A percentile compares a stretch with the other conserved stretches of the same genome.
phyloP scores from a whole-genome alignment of 139 green algal genomes.

The Chlorella vulgaris region DNA sequence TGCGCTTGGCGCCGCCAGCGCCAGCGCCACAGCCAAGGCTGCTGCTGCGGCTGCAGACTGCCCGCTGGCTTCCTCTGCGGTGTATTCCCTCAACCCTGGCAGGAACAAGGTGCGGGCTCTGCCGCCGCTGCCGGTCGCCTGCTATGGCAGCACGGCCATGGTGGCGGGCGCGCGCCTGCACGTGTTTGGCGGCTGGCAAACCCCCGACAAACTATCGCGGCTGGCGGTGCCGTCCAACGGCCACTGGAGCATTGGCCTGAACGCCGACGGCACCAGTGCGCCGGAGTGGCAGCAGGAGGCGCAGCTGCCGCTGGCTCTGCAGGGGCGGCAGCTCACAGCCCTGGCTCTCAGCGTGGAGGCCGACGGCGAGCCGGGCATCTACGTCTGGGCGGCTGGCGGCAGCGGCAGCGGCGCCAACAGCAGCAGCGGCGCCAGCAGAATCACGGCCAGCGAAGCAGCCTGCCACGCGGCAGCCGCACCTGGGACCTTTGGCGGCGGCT shows the following conservation, averaged over 20 bases:
- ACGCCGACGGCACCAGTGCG: constrained; percentile 24
- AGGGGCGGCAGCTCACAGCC: neutral
- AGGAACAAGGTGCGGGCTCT: neutral
- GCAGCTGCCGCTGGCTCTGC: neutral
- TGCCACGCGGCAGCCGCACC: neutral
- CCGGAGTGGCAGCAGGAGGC: constrained; percentile 16
- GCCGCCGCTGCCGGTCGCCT: neutral
- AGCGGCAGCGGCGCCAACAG: neutral
- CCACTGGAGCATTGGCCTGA: constrained; percentile 32
- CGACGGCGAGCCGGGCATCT: neutral
- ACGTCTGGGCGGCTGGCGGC: neutral
- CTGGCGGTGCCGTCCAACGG: neutral
- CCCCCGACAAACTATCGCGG: neutral
- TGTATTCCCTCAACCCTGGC: constrained; percentile 4
- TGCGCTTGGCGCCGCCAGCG: neutral
- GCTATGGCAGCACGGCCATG: neutral
- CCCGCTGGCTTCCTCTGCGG: constrained; percentile 8
- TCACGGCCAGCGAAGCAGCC: neutral
- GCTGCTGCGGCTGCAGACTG: neutral
- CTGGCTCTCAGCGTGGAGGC: neutral
- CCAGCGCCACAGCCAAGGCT: neutral
- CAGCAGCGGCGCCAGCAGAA: neutral
- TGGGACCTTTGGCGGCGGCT: neutral
- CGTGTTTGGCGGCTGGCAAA: constrained; percentile 13
- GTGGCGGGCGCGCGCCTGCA: constrained; percentile 20